phyloP scores from a whole-genome alignment of 371 early-diverging fungal species.

The Apophysomyces variabilis region DNA sequence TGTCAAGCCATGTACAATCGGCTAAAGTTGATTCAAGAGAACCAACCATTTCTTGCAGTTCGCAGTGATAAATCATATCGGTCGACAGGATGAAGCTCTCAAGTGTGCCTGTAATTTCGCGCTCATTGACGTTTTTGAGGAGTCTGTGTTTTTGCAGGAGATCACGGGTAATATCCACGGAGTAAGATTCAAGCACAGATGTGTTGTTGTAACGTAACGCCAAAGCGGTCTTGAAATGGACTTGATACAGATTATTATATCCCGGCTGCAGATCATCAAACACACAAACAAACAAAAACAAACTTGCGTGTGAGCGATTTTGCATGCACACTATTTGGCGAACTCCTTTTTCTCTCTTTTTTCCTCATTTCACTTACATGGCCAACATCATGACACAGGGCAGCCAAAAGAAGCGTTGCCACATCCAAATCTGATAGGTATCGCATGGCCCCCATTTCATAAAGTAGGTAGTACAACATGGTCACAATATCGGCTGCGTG shows the following conservation, averaged over 20 bases:
- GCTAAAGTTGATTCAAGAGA: conserved; percentile 11
- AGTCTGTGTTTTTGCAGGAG: conserved; percentile 67
- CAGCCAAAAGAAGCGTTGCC: conserved; percentile 78
- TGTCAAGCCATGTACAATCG: conserved; percentile 7
- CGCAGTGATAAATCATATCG: conserved; percentile 27
- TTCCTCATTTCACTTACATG: conserved; percentile 70
- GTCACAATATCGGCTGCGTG: conserved; percentile 91
- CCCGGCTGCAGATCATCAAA: conserved; percentile 65
- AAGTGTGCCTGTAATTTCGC: conserved; percentile 8
- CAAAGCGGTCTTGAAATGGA: conserved; percentile 75
- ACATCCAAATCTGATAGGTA: conserved; percentile 71
- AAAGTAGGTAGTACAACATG: conserved; percentile 77
- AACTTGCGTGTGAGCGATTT: neutral
- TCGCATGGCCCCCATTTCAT: conserved; percentile 61
- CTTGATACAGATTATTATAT: conserved; percentile 83
- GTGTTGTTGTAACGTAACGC: conserved; percentile 65
- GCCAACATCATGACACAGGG: conserved; percentile 89
- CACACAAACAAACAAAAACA: conserved; percentile 19
- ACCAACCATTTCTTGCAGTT: conserved; percentile 21
- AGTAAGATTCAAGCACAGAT: conserved; percentile 81
- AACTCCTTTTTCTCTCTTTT: conserved; percentile 18
- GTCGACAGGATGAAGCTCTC: conserved; percentile 27
- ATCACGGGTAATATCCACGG: conserved; percentile 66
- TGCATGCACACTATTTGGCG: conserved; percentile 2
- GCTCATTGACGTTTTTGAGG: conserved; percentile 34